These are phyloP conservation scores for Flaveria linearis DNA, from an alignment of 129 eudicot species.

Conservation along the genomic window DNA sequence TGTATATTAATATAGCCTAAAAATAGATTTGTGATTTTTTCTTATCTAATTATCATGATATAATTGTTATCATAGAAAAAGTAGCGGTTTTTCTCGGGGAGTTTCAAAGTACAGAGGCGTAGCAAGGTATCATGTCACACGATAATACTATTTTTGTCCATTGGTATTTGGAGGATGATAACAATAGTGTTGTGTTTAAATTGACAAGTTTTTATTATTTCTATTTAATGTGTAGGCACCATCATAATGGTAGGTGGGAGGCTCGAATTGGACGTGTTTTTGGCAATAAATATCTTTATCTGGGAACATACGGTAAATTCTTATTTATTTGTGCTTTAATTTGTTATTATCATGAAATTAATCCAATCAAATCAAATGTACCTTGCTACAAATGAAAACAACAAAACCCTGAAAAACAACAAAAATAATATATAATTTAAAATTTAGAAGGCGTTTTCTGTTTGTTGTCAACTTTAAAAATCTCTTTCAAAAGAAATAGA, in stretches of 20 bases:
- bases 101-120: conserved; percentile 95
- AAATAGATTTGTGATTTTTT: background rate
- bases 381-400: conserved; percentile 22
- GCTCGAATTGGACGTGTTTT: conserved; percentile 90
- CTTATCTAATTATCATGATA: background rate
- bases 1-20: no score
- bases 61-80: conserved; percentile 44
- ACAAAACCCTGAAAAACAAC: background rate
- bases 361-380: background rate
- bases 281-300: conserved; percentile 85
- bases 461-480: conserved; percentile 14
- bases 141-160: background rate
- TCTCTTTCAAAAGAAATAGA: conserved; percentile 16
- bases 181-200: conserved; percentile 6
- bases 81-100: conserved; percentile 93
- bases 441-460: background rate
- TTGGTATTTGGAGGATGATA: conserved; percentile 5
- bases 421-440: background rate
- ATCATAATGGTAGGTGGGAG: conserved; percentile 97
- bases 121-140: conserved; percentile 57
- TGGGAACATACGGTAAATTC: conserved; percentile 71
- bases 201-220: conserved; percentile 22
- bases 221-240: conserved; percentile 59
- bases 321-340: background rate
- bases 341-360: background rate